These are phyloP conservation scores for Fusarium devonianum DNA, from an alignment of 2,329 filamentous ascomycete genomes.

Conservation along the genomic window DNA sequence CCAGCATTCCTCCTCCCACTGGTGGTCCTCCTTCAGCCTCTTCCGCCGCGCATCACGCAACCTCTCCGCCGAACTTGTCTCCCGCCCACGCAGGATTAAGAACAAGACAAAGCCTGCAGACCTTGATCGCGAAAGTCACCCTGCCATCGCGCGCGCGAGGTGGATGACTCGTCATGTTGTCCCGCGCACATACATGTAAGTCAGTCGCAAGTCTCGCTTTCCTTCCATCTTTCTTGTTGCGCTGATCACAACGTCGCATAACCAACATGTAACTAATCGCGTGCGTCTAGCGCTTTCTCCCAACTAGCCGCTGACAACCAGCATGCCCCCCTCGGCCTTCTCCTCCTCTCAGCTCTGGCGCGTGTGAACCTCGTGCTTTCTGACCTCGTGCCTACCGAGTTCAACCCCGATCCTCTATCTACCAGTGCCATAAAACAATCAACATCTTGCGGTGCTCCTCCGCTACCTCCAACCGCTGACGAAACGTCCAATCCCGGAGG, in stretches of 20 bases:
- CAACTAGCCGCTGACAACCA: constrained; percentile 75
- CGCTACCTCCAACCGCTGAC: background rate
- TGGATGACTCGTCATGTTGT: constrained; percentile 45
- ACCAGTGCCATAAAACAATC: background rate
- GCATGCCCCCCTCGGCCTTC: constrained; percentile 73
- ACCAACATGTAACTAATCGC: constrained; percentile 3
- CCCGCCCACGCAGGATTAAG: constrained; percentile 10
- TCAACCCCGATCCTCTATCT: background rate
- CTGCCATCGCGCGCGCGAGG: constrained; percentile 33
- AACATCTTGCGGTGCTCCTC: background rate
- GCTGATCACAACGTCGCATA: background rate
- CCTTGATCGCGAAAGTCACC: constrained; percentile 13
- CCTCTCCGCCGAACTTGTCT: constrained; percentile 50
- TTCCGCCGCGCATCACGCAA: constrained; percentile 71
- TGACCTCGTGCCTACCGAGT: constrained; percentile 41
- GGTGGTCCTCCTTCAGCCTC: constrained; percentile 78
- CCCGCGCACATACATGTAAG: constrained; percentile 49
- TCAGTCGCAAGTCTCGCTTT: background rate
- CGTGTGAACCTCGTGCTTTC: constrained; percentile 59
- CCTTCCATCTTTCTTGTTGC: background rate
- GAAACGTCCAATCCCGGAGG: constrained; percentile 1
- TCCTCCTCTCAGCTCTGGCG: constrained; percentile 71
- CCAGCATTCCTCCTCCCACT: constrained; percentile 81
- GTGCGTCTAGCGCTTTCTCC: constrained; percentile 64
- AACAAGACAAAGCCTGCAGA: constrained; percentile 17